These are phyloP conservation scores for Pythium grandisporangium DNA, from an alignment of 352 stramenopile genomes.

Conservation along the genomic window DNA sequence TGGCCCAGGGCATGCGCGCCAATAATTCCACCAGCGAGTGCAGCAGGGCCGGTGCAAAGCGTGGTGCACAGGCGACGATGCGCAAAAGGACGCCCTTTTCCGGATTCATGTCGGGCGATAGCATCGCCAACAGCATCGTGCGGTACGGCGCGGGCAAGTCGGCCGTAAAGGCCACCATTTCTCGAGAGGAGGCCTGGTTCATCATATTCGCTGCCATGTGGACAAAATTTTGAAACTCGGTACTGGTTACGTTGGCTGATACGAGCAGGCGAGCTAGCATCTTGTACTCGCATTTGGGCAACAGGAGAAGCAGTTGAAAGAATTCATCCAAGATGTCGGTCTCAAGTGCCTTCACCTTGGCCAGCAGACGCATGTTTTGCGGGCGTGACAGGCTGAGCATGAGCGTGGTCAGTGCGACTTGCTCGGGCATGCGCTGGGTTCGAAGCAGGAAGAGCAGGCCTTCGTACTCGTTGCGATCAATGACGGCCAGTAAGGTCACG, in stretches of 20 bases:
- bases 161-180: conserved; percentile 47
- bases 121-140: conserved; percentile 41
- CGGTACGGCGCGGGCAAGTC: conserved; percentile 28
- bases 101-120: conserved; percentile 13
- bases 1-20: conserved; percentile 35
- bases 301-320: conserved; percentile 52
- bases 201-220: conserved; percentile 50
- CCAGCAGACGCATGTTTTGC: conserved; percentile 35
- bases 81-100: conserved; percentile 52
- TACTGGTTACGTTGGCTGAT: conserved; percentile 25
- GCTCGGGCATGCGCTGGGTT: conserved; percentile 43
- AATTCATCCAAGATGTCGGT: conserved; percentile 44
- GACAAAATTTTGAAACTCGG: conserved; percentile 32
- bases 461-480: conserved; percentile 21
- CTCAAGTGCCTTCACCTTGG: conserved; percentile 24
- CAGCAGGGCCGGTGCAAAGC: conserved; percentile 24
- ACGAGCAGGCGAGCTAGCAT: conserved; percentile 41
- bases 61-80: conserved; percentile 42
- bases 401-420: conserved; percentile 44
- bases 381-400: conserved; percentile 41
- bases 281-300: conserved; percentile 53
- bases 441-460: conserved; percentile 34
- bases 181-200: conserved; percentile 60
- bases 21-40: conserved; percentile 35
- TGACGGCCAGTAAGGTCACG: conserved; percentile 32